These are phyloP conservation scores for Platanus orientalis DNA, from an alignment of 164 flowering plant genomes.

Conservation along the genomic window DNA sequence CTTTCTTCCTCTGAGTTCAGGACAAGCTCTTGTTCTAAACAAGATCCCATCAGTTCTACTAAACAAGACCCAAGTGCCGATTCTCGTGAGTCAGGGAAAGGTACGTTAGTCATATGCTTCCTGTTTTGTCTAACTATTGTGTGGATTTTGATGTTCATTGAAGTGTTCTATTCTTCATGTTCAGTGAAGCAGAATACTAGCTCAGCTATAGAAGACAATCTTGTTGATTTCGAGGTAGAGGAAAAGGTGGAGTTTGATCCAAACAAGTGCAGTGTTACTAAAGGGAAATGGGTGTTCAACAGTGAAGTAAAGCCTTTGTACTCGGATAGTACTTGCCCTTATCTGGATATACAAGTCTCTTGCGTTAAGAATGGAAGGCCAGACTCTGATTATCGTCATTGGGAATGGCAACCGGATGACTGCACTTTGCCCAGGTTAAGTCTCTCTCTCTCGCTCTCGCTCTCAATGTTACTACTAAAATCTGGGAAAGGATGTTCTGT, in stretches of 20 bases:
- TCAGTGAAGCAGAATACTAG: slow-evolving; percentile 1
- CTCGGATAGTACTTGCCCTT: slow-evolving; percentile 68
- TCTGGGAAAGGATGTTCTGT: no score
- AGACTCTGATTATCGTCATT: slow-evolving; percentile 65
- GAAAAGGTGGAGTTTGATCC: slow-evolving; percentile 69
- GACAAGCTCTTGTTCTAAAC: slow-evolving; percentile 43
- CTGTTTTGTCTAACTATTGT: neutral
- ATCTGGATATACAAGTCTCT: slow-evolving; percentile 61
- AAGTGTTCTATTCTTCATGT: neutral
- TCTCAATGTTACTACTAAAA: no score
- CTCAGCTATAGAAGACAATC: slow-evolving; percentile 11
- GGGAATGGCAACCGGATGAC: slow-evolving; percentile 96
- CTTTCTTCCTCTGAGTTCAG: slow-evolving; percentile 41
- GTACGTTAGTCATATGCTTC: slow-evolving; percentile 8
- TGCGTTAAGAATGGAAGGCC: slow-evolving; percentile 74
- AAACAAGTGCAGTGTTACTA: slow-evolving; percentile 46
- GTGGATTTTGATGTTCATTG: neutral
- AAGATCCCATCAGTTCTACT: slow-evolving; percentile 4
- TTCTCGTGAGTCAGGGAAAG: slow-evolving; percentile 9
- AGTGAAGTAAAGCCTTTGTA: slow-evolving; percentile 56
- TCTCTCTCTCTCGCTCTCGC: no score
- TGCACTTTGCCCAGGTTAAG: slow-evolving; percentile 72
- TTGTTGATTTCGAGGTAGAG: slow-evolving; percentile 27
- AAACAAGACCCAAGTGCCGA: neutral
- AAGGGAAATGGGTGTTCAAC: slow-evolving; percentile 89